These are phyloP conservation scores for Chenopodium album DNA, from an alignment of 148 eudicot species.

Conservation along the genomic window DNA sequence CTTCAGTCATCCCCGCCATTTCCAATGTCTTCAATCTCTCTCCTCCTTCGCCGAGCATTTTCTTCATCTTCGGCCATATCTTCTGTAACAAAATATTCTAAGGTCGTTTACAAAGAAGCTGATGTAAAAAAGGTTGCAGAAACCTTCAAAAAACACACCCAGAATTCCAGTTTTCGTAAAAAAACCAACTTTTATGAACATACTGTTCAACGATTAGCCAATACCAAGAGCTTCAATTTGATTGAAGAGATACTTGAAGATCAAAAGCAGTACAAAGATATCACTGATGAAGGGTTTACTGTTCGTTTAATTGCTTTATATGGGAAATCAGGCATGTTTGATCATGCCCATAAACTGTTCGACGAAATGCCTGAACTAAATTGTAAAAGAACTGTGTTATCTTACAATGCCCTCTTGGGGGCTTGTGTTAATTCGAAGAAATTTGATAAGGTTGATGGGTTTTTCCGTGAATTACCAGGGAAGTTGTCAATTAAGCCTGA, in stretches of 20 bases:
- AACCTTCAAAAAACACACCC: slow-evolving; percentile 40
- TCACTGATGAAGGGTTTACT: slow-evolving; percentile 45
- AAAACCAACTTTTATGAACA: slow-evolving; percentile 33
- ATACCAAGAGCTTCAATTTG: slow-evolving; percentile 36
- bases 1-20: neutral
- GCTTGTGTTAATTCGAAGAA: slow-evolving; percentile 52
- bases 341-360: slow-evolving; percentile 57
- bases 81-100: neutral
- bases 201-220: slow-evolving; percentile 51
- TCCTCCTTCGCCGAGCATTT: slow-evolving; percentile 37
- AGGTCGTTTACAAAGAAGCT: slow-evolving; percentile 25
- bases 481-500: slow-evolving; percentile 41
- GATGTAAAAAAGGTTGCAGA: slow-evolving; percentile 37
- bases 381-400: slow-evolving; percentile 41
- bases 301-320: slow-evolving; percentile 47
- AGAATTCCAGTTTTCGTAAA: slow-evolving; percentile 31
- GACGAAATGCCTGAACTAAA: slow-evolving; percentile 62
- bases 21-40: slow-evolving; percentile 32
- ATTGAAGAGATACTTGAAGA: slow-evolving; percentile 64
- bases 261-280: slow-evolving; percentile 49
- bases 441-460: slow-evolving; percentile 37
- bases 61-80: slow-evolving; percentile 20
- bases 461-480: slow-evolving; percentile 41
- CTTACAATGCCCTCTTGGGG: slow-evolving; percentile 63
- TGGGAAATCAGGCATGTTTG: slow-evolving; percentile 60